Evolutionary conservation across 1,139 yeast genomes (phyloP).

Genomic region (Debaryomyces sp.): DNA sequence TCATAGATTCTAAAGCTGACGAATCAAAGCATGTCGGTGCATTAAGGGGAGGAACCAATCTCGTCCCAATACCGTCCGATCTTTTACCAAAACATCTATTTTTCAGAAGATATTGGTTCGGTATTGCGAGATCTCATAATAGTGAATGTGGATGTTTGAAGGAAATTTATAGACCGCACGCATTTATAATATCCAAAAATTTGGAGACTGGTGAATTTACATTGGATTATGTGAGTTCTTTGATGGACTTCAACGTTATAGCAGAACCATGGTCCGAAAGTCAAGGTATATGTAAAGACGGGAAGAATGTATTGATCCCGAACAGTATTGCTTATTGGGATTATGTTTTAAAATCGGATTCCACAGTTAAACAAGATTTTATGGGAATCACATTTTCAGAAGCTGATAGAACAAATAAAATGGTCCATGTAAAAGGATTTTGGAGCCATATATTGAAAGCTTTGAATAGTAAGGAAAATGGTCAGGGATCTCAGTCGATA

Average conservation of each 20-base stretch:
- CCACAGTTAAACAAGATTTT: constrained; percentile 12
- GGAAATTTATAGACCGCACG: constrained; percentile 24
- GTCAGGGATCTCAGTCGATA: not conserved
- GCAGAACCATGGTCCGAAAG: constrained; percentile 20
- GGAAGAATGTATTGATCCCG: constrained; percentile 24
- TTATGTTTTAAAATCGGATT: constrained; percentile 5
- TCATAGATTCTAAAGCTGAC: constrained; percentile 11
- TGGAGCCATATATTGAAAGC: constrained; percentile 16
- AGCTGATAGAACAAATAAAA: constrained; percentile 23
- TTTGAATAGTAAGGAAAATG: constrained; percentile 5
- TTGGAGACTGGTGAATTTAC: constrained; percentile 11
- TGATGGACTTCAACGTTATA: constrained; percentile 22
- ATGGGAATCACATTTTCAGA: constrained; percentile 24
- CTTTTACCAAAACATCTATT: constrained; percentile 1
- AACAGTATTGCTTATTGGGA: constrained; percentile 25
- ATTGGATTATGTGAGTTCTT: constrained; percentile 22
- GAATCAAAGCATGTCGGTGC: constrained; percentile 18
- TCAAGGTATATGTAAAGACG: constrained; percentile 18
- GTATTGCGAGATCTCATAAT: constrained; percentile 19
- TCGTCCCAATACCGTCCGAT: constrained; percentile 11
- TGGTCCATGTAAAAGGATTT: constrained; percentile 20
- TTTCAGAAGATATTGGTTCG: constrained; percentile 17
- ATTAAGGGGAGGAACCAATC: constrained; percentile 23
- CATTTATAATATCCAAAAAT: constrained; percentile 19
- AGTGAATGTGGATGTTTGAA: constrained; percentile 16